Percentiles rank a stretch among this genome's conserved stretches.
These are phyloP conservation scores for Colletotrichum cuscutae DNA, from an alignment of 2,329 filamentous ascomycete genomes.

Conservation along the genomic window DNA sequence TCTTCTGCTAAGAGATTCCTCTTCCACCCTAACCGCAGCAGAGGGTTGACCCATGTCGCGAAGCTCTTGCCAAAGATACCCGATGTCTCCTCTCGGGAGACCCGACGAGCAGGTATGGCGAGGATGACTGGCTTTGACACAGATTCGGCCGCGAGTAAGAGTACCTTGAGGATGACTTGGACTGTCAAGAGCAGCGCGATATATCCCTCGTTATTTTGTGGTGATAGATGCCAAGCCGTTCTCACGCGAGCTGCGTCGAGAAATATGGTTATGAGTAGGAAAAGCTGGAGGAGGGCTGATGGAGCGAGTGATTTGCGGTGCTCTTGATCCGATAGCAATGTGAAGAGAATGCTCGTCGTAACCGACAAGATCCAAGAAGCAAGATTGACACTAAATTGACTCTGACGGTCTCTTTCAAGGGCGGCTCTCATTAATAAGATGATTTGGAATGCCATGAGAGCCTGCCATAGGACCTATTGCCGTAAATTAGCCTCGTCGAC, in stretches of 20 bases:
- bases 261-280: neutral
- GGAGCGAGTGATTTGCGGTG: slow-evolving; percentile 5
- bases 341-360: neutral
- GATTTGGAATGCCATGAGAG: neutral
- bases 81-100: neutral
- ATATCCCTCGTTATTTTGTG: too few species aligned
- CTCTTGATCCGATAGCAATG: neutral
- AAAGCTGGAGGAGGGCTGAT: slow-evolving; percentile 1
- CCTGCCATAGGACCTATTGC: neutral
- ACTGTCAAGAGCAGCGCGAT: neutral
- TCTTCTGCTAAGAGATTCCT: slow-evolving; percentile 10
- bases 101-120: neutral
- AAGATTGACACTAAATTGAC: neutral
- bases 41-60: slow-evolving; percentile 10
- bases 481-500: neutral
- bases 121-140: neutral
- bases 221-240: neutral
- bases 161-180: neutral
- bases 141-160: neutral
- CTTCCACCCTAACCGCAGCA: slow-evolving; percentile 1
- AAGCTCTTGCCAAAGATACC: slow-evolving; percentile 21
- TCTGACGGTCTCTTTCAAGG: neutral
- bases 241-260: neutral
- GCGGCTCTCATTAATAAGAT: neutral
- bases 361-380: neutral